Evolutionary conservation across 371 early-diverging fungal species (phyloP).

Genomic region (Mortierella sp.): DNA sequence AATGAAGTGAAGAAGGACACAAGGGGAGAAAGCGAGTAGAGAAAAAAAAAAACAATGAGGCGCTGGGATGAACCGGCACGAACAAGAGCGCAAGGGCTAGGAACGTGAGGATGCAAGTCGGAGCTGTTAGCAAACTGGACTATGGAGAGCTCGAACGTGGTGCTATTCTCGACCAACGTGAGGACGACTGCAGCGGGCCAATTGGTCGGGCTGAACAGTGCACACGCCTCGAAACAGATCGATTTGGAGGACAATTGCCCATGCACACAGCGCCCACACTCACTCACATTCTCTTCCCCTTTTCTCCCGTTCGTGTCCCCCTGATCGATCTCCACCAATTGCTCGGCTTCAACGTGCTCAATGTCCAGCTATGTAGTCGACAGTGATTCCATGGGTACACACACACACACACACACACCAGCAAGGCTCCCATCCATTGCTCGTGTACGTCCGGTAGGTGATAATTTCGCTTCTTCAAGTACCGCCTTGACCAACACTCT

Average conservation of each 20-base stretch:
- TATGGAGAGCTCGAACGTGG: constrained; percentile 25
- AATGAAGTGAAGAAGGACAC: background rate
- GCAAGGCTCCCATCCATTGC: too few relatives aligned
- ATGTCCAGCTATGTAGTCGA: too few relatives aligned
- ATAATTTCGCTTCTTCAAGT: too few relatives aligned
- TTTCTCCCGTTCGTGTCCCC: too few relatives aligned
- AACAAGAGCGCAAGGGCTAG: background rate
- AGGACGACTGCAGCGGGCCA: constrained; percentile 15
- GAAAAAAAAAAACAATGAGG: background rate
- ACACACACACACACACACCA: too few relatives aligned
- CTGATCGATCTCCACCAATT: too few relatives aligned
- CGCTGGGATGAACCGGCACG: background rate
- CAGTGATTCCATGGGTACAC: too few relatives aligned
- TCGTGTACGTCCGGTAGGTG: too few relatives aligned
- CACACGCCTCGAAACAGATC: constrained; percentile 30
- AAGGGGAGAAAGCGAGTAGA: background rate
- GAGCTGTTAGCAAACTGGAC: constrained; percentile 1
- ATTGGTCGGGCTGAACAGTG: constrained; percentile 27
- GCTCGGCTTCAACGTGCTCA: too few relatives aligned
- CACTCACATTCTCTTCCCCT: too few relatives aligned
- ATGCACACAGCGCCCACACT: too few relatives aligned
- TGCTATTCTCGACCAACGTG: constrained; percentile 37
- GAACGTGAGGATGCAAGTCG: constrained; percentile 7
- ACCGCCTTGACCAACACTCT: too few relatives aligned
- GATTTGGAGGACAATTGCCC: constrained; percentile 29